phyloP scores from a whole-genome alignment of 2,329 filamentous ascomycete genomes.

The Tolypocladium ovalisporum region DNA sequence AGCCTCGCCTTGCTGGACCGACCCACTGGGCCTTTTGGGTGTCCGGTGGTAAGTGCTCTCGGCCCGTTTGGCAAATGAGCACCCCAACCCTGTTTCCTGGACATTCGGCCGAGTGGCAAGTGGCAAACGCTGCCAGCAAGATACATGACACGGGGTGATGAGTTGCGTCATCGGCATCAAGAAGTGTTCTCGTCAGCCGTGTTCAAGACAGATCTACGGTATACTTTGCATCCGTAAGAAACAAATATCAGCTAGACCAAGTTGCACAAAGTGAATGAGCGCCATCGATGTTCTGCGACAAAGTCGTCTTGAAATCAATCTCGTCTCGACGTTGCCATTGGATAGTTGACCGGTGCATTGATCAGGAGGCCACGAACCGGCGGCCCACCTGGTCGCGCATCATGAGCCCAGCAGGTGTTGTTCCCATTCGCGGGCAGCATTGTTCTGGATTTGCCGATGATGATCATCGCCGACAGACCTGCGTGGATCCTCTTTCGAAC shows the following conservation, averaged over 20 bases:
- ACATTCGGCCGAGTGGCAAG: not conserved
- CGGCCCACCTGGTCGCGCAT: constrained; percentile 5
- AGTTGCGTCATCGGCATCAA: not conserved
- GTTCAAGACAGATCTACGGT: too few relatives aligned
- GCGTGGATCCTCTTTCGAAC: too few relatives aligned
- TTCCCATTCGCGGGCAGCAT: constrained; percentile 4
- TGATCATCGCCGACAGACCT: not conserved
- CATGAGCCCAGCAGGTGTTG: constrained; percentile 3
- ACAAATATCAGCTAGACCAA: not conserved
- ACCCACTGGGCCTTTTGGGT: not conserved
- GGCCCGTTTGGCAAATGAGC: not conserved
- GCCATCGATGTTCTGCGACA: not conserved
- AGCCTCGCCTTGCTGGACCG: not conserved
- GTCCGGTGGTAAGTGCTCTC: not conserved
- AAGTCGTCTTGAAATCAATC: not conserved
- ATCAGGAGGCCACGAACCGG: constrained; percentile 7
- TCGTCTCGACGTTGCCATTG: constrained; percentile 6
- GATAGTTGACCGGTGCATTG: constrained; percentile 7
- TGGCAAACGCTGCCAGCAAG: not conserved
- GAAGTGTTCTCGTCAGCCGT: not conserved
- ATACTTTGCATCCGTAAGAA: not conserved
- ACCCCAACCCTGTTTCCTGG: not conserved
- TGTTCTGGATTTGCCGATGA: constrained; percentile 1
- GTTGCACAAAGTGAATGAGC: not conserved
- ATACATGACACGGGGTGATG: not conserved